These are phyloP conservation scores for Lactifluus hygrophoroides DNA, from an alignment of 768 basidiomycete genomes.

Conservation along the genomic window DNA sequence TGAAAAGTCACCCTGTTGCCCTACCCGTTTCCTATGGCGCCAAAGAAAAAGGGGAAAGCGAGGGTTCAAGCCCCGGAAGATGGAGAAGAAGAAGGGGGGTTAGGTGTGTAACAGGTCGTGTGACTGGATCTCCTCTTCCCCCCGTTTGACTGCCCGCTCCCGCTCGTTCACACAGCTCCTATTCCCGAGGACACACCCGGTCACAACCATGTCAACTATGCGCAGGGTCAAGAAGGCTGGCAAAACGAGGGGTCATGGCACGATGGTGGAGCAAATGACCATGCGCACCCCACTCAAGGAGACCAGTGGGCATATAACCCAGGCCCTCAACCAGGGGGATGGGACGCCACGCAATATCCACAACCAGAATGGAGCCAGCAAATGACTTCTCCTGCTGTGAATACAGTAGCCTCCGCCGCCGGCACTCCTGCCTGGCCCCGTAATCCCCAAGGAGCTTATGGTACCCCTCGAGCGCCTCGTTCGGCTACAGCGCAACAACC, in stretches of 20 bases:
- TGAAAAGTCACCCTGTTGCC: background rate
- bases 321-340: background rate
- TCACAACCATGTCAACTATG: background rate
- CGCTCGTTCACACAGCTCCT: constrained; percentile 2
- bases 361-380: background rate
- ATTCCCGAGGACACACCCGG: constrained; percentile 15
- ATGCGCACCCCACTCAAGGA: background rate
- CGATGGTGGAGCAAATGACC: background rate
- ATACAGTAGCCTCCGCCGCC: background rate
- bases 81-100: constrained; percentile 3
- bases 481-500: background rate
- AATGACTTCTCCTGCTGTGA: background rate
- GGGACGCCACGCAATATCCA: background rate
- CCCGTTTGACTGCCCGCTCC: background rate
- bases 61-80: constrained; percentile 9
- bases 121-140: background rate
- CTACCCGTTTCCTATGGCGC: constrained; percentile 3
- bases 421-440: constrained; percentile 1
- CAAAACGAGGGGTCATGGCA: background rate
- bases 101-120: constrained; percentile 16
- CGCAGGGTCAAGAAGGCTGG: background rate
- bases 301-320: constrained; percentile 4
- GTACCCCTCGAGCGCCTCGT: background rate
- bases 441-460: background rate
- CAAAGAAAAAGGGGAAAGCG: constrained; percentile 17